These are phyloP conservation scores for Pseudopyricularia javanii DNA, from an alignment of 2,329 filamentous ascomycete genomes.

Conservation along the genomic window DNA sequence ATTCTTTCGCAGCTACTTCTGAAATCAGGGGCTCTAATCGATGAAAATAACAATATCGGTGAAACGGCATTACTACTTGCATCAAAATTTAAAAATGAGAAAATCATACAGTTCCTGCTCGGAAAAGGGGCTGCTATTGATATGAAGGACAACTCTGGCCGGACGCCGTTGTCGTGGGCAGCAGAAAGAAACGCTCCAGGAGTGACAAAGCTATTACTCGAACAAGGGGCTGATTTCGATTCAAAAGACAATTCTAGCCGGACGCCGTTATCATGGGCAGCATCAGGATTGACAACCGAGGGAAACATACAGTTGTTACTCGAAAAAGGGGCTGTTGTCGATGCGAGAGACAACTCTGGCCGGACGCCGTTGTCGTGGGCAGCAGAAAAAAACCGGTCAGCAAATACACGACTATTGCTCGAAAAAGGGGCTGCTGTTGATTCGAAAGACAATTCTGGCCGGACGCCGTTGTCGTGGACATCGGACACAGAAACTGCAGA, in stretches of 20 bases:
- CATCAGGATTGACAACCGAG: background rate
- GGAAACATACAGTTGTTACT: background rate
- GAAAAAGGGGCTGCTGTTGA: background rate
- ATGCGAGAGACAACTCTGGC: background rate
- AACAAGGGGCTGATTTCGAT: background rate
- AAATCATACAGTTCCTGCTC: background rate
- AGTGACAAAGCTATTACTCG: background rate
- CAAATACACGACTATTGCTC: background rate
- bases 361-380: background rate
- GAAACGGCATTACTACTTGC: slow-evolving; percentile 1
- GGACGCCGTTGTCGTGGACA: background rate
- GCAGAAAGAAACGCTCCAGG: background rate
- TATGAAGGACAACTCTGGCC: background rate
- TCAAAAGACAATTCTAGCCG: background rate
- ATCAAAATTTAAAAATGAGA: background rate
- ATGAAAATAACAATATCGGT: background rate
- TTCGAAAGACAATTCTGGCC: background rate
- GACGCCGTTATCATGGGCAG: background rate
- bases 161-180: background rate
- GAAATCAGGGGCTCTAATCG: background rate
- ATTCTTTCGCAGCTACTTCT: slow-evolving; percentile 2
- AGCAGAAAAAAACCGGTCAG: no score
- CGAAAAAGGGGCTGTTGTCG: background rate
- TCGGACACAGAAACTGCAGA: no score
- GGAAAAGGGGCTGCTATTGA: background rate